Evolutionary conservation across 1,284 basidiomycete species (phyloP), one percentile per base, ranked within the genome.

Genomic region (Volvariella volvacea): DNA sequence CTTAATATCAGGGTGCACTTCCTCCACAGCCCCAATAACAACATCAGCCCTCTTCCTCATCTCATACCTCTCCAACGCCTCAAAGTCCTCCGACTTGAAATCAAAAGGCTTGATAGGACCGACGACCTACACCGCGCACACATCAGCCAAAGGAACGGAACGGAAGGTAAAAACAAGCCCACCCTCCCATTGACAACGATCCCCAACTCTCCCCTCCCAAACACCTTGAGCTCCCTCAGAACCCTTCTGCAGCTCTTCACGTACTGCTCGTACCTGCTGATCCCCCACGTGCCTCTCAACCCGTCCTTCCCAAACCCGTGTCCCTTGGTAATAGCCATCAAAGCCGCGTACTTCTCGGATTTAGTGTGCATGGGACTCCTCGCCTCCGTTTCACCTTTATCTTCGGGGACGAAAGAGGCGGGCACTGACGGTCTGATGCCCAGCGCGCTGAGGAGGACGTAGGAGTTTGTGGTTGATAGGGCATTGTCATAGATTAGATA

Each of bases 101-200:
- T 76, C 73, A 8, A 67, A 69, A 1, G 63, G 49, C 4, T 61
- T 62, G 50, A 52, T 50, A 17, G 84, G 84, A 0, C 86, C 84
- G 21, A 90, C 62, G 38, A 88, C 61, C 84, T 88, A 52, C 10
- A 39, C n/a, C 76, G 37, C 12, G 16, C 44, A 14, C 7, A 22
- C 32, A 22, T 36, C 25, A 40, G 22, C 17, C 14, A 36, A 36
- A 36, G 4, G 34, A 15, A 22, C 25, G 10, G 25, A 28, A 4
- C 22, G 37, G 25, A 8, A 8, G 7, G 4, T 6, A 44, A 15
- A 25, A 25, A 47, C 42, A 21, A 0, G 59, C 76, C 57, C 57
- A 92, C 90, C 25, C 92, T 72, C 31, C 92, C 92, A 53, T 95
- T 95, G 41, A 89, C 67, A 31, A 93, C 53, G 16, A 96, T 47